Percentiles rank a stretch among this genome's conserved stretches.
These are phyloP conservation scores for Phyllachora maydis DNA, from an alignment of 2,329 filamentous ascomycete species.

Conservation along the genomic window DNA sequence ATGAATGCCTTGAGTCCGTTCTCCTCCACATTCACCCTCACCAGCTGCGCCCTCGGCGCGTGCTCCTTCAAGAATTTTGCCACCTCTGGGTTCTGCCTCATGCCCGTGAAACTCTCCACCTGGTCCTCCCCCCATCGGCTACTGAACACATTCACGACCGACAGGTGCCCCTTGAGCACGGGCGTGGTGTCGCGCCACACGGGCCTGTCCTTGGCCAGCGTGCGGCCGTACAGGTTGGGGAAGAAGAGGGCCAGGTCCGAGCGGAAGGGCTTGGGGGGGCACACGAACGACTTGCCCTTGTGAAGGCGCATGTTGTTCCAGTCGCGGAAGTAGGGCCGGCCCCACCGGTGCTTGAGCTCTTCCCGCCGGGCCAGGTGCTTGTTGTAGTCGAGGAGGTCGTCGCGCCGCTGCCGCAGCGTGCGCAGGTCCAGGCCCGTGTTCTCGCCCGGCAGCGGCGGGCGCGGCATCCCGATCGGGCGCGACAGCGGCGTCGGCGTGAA, in stretches of 20 bases:
- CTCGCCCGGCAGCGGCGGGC: conserved; percentile 55
- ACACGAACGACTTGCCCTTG: conserved; percentile 80
- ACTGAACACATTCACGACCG: conserved; percentile 64
- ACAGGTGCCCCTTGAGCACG: conserved; percentile 50
- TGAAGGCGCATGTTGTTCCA: conserved; percentile 69
- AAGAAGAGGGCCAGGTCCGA: conserved; percentile 73
- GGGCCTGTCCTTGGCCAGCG: conserved; percentile 38
- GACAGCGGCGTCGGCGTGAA: conserved; percentile 39
- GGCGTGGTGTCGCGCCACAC: conserved; percentile 50
- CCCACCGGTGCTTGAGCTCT: conserved; percentile 55
- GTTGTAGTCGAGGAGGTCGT: conserved; percentile 70
- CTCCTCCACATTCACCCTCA: conserved; percentile 80
- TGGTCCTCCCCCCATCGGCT: conserved; percentile 75
- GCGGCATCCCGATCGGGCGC: conserved; percentile 64
- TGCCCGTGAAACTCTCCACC: conserved; percentile 47
- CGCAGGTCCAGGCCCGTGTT: conserved; percentile 62
- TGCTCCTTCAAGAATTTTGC: conserved; percentile 27
- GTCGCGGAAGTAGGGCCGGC: conserved; percentile 87
- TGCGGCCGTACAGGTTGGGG: conserved; percentile 73
- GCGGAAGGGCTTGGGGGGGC: conserved; percentile 69
- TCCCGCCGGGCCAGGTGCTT: conserved; percentile 62
- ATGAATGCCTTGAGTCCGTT: conserved; percentile 47
- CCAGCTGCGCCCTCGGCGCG: conserved; percentile 35
- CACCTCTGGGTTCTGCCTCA: conserved; percentile 47
- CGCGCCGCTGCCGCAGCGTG: conserved; percentile 42